A percentile compares a stretch with the other conserved stretches of the same genome.
Conservation (phyloP, 495 filamentous ascomycete species). For the Hyaloscypha finlandica region DNA sequence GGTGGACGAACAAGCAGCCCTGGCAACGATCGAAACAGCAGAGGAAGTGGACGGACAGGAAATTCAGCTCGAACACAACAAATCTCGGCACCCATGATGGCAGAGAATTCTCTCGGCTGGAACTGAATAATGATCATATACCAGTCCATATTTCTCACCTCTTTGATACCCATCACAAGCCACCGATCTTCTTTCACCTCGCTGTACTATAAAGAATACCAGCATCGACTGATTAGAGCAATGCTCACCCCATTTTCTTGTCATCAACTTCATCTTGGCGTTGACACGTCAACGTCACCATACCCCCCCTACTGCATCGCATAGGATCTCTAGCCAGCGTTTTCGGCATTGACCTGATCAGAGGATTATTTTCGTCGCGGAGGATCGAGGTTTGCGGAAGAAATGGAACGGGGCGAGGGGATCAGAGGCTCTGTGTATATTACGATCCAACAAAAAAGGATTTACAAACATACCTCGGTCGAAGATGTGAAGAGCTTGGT, state of each 20-base stretch:
- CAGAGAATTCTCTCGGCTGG: slow-evolving; percentile 98
- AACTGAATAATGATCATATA: slow-evolving; percentile 60
- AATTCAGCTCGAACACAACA: slow-evolving; percentile 70
- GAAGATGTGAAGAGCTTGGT: slow-evolving; percentile 6
- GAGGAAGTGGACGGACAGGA: slow-evolving; percentile 70
- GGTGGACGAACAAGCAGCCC: slow-evolving; percentile 54
- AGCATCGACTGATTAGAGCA: slow-evolving; percentile 15
- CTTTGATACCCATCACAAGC: slow-evolving; percentile 25
- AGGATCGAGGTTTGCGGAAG: slow-evolving; percentile 14
- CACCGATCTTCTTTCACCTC: slow-evolving; percentile 12
- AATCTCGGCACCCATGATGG: slow-evolving; percentile 86
- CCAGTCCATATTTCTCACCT: slow-evolving; percentile 12
- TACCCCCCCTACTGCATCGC: slow-evolving; percentile 32
- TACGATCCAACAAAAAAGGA: slow-evolving; percentile 29
- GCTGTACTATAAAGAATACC: slow-evolving; percentile 23
- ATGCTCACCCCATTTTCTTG: slow-evolving; percentile 28
- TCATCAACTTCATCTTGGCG: slow-evolving; percentile 31
- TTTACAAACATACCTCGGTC: slow-evolving; percentile 6
- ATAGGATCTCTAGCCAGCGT: slow-evolving; percentile 17
- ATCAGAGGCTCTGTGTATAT: slow-evolving; percentile 28
- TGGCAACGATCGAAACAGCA: slow-evolving; percentile 58
- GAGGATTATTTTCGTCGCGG: slow-evolving; percentile 26
- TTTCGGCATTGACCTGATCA: slow-evolving; percentile 32
- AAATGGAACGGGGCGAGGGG: neutral
- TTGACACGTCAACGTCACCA: slow-evolving; percentile 24